A percentile compares a stretch with the other conserved stretches of the same genome.
These are phyloP conservation scores for Talaromyces stipitatus DNA, from an alignment of 495 filamentous ascomycete genomes.

Conservation along the genomic window DNA sequence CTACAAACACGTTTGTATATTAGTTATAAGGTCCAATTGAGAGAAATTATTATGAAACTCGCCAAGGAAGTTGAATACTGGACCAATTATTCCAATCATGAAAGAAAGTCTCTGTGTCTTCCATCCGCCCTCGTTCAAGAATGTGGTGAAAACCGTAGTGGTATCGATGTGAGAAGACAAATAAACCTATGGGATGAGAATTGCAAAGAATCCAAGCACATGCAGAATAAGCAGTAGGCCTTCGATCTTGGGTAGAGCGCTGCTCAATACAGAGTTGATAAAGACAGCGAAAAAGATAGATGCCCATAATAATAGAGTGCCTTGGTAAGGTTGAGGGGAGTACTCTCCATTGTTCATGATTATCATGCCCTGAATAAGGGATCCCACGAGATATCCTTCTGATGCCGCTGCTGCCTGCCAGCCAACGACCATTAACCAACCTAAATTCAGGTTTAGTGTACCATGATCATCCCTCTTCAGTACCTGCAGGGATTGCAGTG, in stretches of 20 bases:
- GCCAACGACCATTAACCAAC: slow-evolving; percentile 40
- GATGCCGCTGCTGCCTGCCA: slow-evolving; percentile 36
- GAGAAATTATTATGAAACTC: slow-evolving; percentile 6
- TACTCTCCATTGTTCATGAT: slow-evolving; percentile 34
- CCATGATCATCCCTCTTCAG: no score
- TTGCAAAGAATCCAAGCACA: slow-evolving; percentile 42
- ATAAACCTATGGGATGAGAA: slow-evolving; percentile 41
- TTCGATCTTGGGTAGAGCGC: slow-evolving; percentile 37
- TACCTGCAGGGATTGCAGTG: not conserved
- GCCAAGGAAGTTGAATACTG: slow-evolving; percentile 35
- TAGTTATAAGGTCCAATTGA: not conserved
- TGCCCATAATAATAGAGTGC: slow-evolving; percentile 37
- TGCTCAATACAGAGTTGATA: slow-evolving; percentile 34
- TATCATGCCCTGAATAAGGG: slow-evolving; percentile 39
- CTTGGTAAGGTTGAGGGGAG: slow-evolving; percentile 31
- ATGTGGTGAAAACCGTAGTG: slow-evolving; percentile 37
- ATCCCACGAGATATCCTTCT: slow-evolving; percentile 32
- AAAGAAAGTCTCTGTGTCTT: slow-evolving; percentile 32
- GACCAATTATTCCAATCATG: slow-evolving; percentile 35
- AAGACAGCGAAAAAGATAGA: slow-evolving; percentile 25
- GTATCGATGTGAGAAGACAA: slow-evolving; percentile 34
- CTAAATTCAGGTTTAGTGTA: no score
- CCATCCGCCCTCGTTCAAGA: slow-evolving; percentile 40
- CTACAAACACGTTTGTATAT: not conserved
- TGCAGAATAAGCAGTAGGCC: slow-evolving; percentile 39